Evolutionary conservation across 192 early-diverging fungal species (phyloP).

Genomic region (Dispira simplex): DNA sequence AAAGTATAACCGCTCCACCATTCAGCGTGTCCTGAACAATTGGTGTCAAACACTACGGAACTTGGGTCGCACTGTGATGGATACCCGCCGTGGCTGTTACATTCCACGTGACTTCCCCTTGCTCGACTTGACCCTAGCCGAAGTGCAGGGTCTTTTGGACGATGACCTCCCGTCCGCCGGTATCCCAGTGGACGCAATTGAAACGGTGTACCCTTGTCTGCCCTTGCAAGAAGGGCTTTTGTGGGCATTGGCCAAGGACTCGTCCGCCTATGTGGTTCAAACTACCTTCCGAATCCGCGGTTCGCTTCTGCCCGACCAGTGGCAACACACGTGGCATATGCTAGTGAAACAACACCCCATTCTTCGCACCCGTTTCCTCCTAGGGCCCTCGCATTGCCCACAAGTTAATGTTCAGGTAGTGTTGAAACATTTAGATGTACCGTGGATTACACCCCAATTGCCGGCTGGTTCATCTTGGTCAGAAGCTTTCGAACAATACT

Average conservation of each 20-base stretch:
- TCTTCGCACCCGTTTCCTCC: background rate
- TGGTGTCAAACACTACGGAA: background rate
- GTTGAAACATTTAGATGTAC: background rate
- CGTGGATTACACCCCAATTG: background rate
- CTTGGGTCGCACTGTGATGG: background rate
- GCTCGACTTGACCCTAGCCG: background rate
- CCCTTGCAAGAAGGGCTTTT: background rate
- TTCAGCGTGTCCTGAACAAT: background rate
- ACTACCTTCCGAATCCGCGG: background rate
- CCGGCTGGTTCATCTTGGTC: background rate
- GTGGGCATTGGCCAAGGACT: background rate
- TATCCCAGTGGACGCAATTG: background rate
- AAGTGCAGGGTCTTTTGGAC: background rate
- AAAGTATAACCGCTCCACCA: background rate
- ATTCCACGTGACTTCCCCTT: background rate
- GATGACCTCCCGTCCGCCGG: background rate
- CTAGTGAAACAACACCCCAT: background rate
- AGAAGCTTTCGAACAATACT: background rate
- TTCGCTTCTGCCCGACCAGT: background rate
- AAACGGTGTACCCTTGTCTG: background rate
- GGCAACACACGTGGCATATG: background rate
- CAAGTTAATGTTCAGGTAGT: background rate
- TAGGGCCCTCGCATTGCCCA: background rate
- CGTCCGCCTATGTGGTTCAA: slow-evolving; percentile 1
- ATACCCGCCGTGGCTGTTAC: background rate